Evolutionary conservation across 1,284 basidiomycete genomes (phyloP).

Genomic region (Trichosporon ovoides): DNA sequence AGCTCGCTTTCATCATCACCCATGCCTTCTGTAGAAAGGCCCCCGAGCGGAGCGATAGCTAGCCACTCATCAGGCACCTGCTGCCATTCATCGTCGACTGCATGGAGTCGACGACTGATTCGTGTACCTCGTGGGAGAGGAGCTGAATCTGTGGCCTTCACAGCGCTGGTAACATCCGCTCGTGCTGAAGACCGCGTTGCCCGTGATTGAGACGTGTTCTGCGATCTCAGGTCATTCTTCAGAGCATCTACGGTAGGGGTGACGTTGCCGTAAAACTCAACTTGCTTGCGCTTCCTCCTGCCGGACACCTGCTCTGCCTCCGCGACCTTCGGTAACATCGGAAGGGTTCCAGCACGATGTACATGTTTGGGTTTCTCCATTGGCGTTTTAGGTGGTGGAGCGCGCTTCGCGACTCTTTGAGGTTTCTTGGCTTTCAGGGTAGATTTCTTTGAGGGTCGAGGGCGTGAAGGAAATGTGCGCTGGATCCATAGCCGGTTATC

Average conservation of each 20-base stretch:
- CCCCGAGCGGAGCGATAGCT: constrained; percentile 7
- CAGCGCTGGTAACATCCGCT: constrained; percentile 8
- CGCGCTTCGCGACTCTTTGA: constrained; percentile 19
- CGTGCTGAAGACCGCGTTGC: constrained; percentile 17
- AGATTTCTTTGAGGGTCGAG: constrained; percentile 34
- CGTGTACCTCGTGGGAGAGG: constrained; percentile 32
- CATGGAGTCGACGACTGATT: constrained; percentile 32
- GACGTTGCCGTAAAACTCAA: constrained; percentile 40
- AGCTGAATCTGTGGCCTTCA: constrained; percentile 20
- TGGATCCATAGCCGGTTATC: constrained; percentile 57
- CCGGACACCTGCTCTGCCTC: constrained; percentile 21
- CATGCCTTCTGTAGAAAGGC: background rate
- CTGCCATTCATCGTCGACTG: constrained; percentile 47
- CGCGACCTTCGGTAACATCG: constrained; percentile 9
- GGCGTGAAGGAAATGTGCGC: constrained; percentile 37
- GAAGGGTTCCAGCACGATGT: constrained; percentile 1
- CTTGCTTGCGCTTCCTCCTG: constrained; percentile 31
- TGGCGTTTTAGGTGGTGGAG: constrained; percentile 19
- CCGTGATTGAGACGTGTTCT: constrained; percentile 9
- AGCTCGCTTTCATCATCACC: constrained; percentile 42
- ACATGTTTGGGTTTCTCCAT: constrained; percentile 21
- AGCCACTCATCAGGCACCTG: constrained; percentile 48
- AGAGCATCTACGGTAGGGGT: constrained; percentile 36
- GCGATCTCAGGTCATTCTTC: constrained; percentile 20
- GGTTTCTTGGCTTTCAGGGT: constrained; percentile 36